Conservation (phyloP, 2,329 filamentous ascomycete species). For the Drechslera avenae region DNA sequence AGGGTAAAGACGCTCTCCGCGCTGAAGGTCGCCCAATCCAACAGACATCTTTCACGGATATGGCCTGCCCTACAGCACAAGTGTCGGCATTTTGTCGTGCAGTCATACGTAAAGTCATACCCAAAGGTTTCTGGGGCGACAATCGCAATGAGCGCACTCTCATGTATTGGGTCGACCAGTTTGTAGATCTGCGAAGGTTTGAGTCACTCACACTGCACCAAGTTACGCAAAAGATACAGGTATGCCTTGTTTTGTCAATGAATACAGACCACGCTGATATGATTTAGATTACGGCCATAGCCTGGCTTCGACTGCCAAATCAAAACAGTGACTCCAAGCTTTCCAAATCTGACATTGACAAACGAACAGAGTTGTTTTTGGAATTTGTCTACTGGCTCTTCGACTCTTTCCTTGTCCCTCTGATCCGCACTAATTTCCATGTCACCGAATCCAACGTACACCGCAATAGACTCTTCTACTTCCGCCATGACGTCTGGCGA, state of each 20-base stretch:
- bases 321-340: conserved; percentile 58
- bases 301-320: conserved; percentile 71
- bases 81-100: conserved; percentile 90
- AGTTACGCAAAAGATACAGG: conserved; percentile 75
- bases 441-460: conserved; percentile 87
- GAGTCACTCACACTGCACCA: conserved; percentile 82
- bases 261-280: conserved; percentile 19
- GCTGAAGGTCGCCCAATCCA: conserved; percentile 19
- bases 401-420: conserved; percentile 86
- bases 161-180: conserved; percentile 73
- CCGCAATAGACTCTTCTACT: conserved; percentile 85
- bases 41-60: conserved; percentile 60
- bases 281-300: conserved; percentile 66
- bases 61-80: conserved; percentile 68
- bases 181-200: conserved; percentile 77
- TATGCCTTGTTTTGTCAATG: conserved; percentile 44
- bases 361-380: conserved; percentile 76
- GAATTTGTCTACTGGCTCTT: conserved; percentile 93
- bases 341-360: conserved; percentile 72
- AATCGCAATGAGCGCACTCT: conserved; percentile 68
- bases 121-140: conserved; percentile 73
- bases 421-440: conserved; percentile 88
- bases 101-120: conserved; percentile 73
- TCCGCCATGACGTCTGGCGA: conserved; percentile 91
- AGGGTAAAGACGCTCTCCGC: conserved; percentile 4